Percentiles rank a stretch among this genome's conserved stretches.
Conservation (phyloP, 306 rosid species). For the Gillenia trifoliata region DNA sequence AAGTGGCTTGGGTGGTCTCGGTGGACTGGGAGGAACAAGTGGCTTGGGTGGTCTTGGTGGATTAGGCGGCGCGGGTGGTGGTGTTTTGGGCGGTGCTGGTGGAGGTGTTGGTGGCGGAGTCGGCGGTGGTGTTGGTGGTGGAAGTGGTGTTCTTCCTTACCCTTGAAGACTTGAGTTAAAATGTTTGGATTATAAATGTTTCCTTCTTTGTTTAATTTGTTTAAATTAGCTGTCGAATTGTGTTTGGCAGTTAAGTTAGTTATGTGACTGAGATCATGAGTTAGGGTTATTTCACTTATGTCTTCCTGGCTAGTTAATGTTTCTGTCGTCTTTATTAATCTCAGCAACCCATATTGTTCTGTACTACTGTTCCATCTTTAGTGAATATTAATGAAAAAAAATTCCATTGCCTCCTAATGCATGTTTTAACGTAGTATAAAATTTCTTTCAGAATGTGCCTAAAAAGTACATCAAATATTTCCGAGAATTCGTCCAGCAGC, state of each 20-base stretch:
- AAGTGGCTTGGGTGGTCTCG: conserved; percentile 17
- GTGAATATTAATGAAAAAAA: neutral
- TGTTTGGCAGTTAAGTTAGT: conserved; percentile 3
- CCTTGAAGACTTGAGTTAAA: conserved; percentile 40
- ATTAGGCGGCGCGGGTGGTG: neutral
- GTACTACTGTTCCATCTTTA: neutral
- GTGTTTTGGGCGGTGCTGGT: conserved; percentile 25
- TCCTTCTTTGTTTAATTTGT: neutral
- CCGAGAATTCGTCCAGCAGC: neutral
- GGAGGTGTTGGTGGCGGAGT: conserved; percentile 19
- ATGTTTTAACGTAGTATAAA: no score
- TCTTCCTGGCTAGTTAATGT: neutral
- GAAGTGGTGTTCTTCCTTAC: conserved; percentile 34
- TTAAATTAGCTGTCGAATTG: neutral
- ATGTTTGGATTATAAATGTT: neutral
- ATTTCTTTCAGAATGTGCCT: neutral
- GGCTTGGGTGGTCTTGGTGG: conserved; percentile 22
- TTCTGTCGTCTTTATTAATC: neutral
- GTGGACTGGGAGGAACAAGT: neutral
- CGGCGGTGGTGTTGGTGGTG: conserved; percentile 20
- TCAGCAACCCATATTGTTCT: neutral
- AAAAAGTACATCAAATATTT: neutral
- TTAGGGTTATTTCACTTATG: neutral
- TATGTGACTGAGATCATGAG: neutral
- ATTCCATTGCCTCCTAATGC: no score